Percentiles rank a stretch among this genome's conserved stretches.
These are phyloP conservation scores for Solanum bukasovii DNA, from an alignment of 257 asterid genomes.

Conservation along the genomic window DNA sequence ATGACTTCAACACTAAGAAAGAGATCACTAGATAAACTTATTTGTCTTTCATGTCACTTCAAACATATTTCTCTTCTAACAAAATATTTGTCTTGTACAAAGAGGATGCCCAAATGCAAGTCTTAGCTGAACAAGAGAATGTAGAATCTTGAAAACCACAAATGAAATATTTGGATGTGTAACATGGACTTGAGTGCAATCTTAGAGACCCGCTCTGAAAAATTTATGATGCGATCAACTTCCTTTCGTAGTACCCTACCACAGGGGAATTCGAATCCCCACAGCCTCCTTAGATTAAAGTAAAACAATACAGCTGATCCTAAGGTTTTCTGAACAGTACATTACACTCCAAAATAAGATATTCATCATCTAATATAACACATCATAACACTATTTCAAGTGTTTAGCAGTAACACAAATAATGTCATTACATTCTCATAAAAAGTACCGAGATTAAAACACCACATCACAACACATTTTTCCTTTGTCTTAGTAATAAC, in stretches of 20 bases:
- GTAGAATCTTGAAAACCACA: not conserved
- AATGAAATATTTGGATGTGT: too few relatives aligned
- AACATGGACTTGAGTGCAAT: too few relatives aligned
- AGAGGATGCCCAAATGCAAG: not conserved
- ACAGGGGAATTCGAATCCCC: too few relatives aligned
- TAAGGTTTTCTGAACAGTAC: not conserved
- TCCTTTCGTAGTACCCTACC: too few relatives aligned
- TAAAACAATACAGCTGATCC: too few relatives aligned
- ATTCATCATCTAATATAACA: not conserved
- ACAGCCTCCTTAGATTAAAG: not conserved
- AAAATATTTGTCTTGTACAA: not conserved
- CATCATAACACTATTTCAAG: not conserved
- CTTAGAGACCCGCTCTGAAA: too few relatives aligned
- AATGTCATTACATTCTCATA: not conserved
- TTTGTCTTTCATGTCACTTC: not conserved
- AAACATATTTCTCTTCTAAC: too few relatives aligned
- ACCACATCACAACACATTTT: not conserved
- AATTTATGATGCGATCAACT: too few relatives aligned
- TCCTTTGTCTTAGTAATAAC: not conserved
- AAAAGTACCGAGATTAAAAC: not conserved
- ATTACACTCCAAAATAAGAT: not conserved
- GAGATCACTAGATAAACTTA: not conserved
- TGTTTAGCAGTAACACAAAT: not conserved
- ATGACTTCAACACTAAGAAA: not conserved
- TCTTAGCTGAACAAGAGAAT: not conserved